Evolutionary conservation across 805 yeast species (phyloP).

Genomic region (Candida sanyiensis): DNA sequence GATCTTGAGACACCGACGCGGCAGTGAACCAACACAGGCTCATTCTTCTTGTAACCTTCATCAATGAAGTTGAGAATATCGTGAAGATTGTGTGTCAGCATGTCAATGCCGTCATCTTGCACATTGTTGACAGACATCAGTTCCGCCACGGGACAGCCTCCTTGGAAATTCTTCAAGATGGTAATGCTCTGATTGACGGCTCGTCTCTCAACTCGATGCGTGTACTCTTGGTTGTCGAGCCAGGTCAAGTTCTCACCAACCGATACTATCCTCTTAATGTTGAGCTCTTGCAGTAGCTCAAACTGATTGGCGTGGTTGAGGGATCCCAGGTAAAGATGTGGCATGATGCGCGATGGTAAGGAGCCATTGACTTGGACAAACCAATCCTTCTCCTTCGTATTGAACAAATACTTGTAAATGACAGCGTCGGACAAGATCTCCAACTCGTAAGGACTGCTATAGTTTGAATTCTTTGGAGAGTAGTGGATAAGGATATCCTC

Average conservation of each 20-base stretch:
- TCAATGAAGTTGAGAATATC: slow-evolving; percentile 64
- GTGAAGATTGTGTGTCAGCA: slow-evolving; percentile 55
- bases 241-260: slow-evolving; percentile 80
- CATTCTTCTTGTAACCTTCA: slow-evolving; percentile 37
- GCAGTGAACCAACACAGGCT: slow-evolving; percentile 76
- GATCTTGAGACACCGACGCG: slow-evolving; percentile 94
- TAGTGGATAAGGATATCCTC: slow-evolving; percentile 54
- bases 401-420: slow-evolving; percentile 31
- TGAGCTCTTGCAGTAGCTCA: slow-evolving; percentile 54
- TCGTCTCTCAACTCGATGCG: slow-evolving; percentile 11
- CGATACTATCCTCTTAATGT: slow-evolving; percentile 69
- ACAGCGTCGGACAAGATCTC: slow-evolving; percentile 24
- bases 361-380: slow-evolving; percentile 46
- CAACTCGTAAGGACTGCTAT: slow-evolving; percentile 9
- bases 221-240: slow-evolving; percentile 32
- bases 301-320: slow-evolving; percentile 74
- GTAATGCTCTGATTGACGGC: slow-evolving; percentile 18
- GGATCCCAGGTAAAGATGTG: slow-evolving; percentile 82
- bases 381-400: slow-evolving; percentile 25
- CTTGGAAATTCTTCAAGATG: slow-evolving; percentile 12
- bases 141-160: slow-evolving; percentile 20
- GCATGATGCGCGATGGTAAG: slow-evolving; percentile 76
- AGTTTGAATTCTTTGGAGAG: slow-evolving; percentile 42
- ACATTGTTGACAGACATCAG: slow-evolving; percentile 60
- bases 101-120: slow-evolving; percentile 89